Base-by-base conservation (phyloP, 1,284 basidiomycete species). In the Singerocomus rubriflavus region DNA sequence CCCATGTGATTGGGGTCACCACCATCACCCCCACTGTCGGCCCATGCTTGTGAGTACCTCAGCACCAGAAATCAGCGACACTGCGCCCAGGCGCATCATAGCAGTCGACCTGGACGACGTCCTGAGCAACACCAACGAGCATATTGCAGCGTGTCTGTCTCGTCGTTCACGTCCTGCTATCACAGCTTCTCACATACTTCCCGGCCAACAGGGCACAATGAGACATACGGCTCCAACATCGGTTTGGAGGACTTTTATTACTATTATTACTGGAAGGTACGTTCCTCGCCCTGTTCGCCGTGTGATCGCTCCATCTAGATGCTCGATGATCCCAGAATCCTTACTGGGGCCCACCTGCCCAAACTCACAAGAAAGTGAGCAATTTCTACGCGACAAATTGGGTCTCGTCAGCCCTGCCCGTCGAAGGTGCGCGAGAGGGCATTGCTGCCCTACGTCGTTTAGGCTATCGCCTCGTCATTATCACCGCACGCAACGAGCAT, bases 51-150 rank as follows among this genome's bases (percentile, higher is more conserved):
- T 4, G 21, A 21, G 21, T 21, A 21, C 21, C 8, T 17, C 31
- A 33, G 46, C 4, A 48, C 51, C 9, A 17, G 35, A 44, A 35
- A 21, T 16, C 16, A 6, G 43, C 25, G 30, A 13, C 7, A 32
- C 8, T 30, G 2, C 34, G 9, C 21, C 32, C 35, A 66, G 65
- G 51, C 75, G 76, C 12, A 66, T 84, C 42, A 84, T 91, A 61
- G 85, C 85, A 5, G 73, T 89, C 35, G 88, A 91, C 70, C 69
- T 90, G 53, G 88, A 91, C 59, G 88, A 91, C 72, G 88, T 91
- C 5, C 68, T 91, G 46, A 77, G 82, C 56, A 71, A 81, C 62
- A 91, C 88, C 4, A 92, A 91, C 65, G 60, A 68, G 43, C 73
- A 73, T 13, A 78, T 90, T 11, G 80, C 82, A 5, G 68, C 81